Percentiles rank a stretch among this genome's conserved stretches.
These are phyloP conservation scores for Entoloma clypeatum DNA, from an alignment of 1,284 basidiomycete genomes.

Conservation along the genomic window DNA sequence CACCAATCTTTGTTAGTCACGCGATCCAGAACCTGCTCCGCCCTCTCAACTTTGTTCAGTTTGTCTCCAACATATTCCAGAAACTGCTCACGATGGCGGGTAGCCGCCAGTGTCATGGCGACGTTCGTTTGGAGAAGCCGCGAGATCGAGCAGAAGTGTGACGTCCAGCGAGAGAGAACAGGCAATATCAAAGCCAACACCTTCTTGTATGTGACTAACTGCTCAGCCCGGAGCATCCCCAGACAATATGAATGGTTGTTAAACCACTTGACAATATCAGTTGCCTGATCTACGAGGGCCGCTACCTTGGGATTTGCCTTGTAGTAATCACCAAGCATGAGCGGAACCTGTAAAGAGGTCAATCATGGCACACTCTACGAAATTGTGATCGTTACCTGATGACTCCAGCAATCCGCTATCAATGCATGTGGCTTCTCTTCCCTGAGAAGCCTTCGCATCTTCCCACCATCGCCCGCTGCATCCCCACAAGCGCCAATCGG, in stretches of 20 bases:
- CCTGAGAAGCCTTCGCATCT: background rate
- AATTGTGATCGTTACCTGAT: constrained; percentile 1
- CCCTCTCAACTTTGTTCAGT: constrained; percentile 5
- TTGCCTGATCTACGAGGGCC: constrained; percentile 4
- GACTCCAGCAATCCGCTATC: constrained; percentile 8
- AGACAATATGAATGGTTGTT: constrained; percentile 9
- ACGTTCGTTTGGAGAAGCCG: constrained; percentile 6
- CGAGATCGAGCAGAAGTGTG: constrained; percentile 5
- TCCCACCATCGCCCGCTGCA: background rate
- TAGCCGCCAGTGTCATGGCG: constrained; percentile 3
- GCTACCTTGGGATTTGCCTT: constrained; percentile 8
- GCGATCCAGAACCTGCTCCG: constrained; percentile 1
- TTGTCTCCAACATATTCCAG: constrained; percentile 4
- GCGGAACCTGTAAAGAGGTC: constrained; percentile 2
- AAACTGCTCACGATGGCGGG: constrained; percentile 7
- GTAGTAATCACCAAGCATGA: constrained; percentile 10
- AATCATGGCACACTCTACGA: background rate
- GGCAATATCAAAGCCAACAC: constrained; percentile 7
- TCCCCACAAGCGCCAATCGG: too few species aligned
- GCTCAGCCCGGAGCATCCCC: constrained; percentile 4
- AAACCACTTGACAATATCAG: constrained; percentile 10
- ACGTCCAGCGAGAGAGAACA: constrained; percentile 7
- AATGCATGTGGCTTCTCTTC: background rate
- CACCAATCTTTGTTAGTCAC: constrained; percentile 9
- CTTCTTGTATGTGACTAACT: constrained; percentile 3